phyloP scores from a whole-genome alignment of 2,329 filamentous ascomycete species.

The Diaporthe vaccinii region DNA sequence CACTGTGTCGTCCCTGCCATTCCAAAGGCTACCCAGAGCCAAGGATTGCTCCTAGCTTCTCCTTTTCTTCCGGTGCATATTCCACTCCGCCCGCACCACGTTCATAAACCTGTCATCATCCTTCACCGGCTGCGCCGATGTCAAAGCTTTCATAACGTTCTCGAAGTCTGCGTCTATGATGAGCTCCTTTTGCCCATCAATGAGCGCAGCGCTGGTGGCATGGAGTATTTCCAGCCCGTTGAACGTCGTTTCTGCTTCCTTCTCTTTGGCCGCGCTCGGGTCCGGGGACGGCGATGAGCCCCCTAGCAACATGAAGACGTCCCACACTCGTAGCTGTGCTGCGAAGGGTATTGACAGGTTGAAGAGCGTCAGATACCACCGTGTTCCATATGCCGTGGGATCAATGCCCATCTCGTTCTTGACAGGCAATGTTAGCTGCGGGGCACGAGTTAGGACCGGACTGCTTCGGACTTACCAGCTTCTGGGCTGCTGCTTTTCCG shows the following conservation, averaged over 20 bases:
- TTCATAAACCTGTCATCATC: constrained; percentile 95
- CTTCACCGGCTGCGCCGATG: constrained; percentile 92
- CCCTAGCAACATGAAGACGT: constrained; percentile 95
- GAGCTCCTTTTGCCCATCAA: constrained; percentile 90
- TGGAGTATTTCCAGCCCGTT: constrained; percentile 86
- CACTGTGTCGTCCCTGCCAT: neutral
- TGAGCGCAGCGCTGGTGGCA: constrained; percentile 88
- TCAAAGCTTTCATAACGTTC: constrained; percentile 96
- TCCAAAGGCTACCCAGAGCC: neutral
- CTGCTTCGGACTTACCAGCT: constrained; percentile 73
- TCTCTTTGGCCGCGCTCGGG: constrained; percentile 24
- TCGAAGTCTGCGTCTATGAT: constrained; percentile 95
- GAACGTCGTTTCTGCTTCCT: constrained; percentile 30
- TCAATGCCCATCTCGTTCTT: constrained; percentile 84
- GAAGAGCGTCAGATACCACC: constrained; percentile 98
- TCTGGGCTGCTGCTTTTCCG: constrained; percentile 81
- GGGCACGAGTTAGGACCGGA: neutral
- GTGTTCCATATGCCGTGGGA: constrained; percentile 92
- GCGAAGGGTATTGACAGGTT: constrained; percentile 96
- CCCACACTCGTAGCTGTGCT: constrained; percentile 95
- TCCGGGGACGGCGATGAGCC: constrained; percentile 68
- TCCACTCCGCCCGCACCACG: constrained; percentile 82
- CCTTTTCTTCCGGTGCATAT: constrained; percentile 67
- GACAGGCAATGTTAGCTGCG: constrained; percentile 38
- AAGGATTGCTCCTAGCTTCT: constrained; percentile 29